Evolutionary conservation across 2,329 filamentous ascomycete species (phyloP).

Genomic region (Nemania diffusa): DNA sequence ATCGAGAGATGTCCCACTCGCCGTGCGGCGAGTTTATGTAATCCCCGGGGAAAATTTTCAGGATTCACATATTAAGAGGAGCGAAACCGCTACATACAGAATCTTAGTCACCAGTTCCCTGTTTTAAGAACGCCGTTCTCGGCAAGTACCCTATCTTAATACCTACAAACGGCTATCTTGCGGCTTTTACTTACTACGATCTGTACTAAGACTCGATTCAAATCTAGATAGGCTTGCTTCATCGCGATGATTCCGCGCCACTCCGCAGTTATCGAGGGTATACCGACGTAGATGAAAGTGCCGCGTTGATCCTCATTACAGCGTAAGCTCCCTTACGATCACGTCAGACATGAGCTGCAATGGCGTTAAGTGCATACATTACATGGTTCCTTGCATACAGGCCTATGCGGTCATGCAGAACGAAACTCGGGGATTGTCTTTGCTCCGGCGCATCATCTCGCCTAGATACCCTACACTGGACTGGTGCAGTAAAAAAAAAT

Average conservation of each 20-base stretch:
- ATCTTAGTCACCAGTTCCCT: background rate
- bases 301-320: slow-evolving; percentile 32
- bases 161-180: background rate
- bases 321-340: slow-evolving; percentile 16
- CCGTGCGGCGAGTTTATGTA: background rate
- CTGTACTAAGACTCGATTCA: background rate
- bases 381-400: background rate
- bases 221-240: background rate
- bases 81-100: slow-evolving; percentile 11
- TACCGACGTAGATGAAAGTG: slow-evolving; percentile 22
- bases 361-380: background rate
- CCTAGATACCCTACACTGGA: background rate
- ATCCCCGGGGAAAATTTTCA: background rate
- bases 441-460: slow-evolving; percentile 15
- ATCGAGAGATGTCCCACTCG: background rate
- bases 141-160: slow-evolving; percentile 1
- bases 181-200: background rate
- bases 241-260: slow-evolving; percentile 9
- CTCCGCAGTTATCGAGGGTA: slow-evolving; percentile 2
- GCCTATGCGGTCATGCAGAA: slow-evolving; percentile 21
- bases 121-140: slow-evolving; percentile 13
- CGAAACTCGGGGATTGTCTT: slow-evolving; percentile 5
- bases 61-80: background rate
- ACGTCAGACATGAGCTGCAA: slow-evolving; percentile 30
- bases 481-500: background rate